phyloP scores from a whole-genome alignment of 768 basidiomycete genomes.

The Leucosporidium scottii region DNA sequence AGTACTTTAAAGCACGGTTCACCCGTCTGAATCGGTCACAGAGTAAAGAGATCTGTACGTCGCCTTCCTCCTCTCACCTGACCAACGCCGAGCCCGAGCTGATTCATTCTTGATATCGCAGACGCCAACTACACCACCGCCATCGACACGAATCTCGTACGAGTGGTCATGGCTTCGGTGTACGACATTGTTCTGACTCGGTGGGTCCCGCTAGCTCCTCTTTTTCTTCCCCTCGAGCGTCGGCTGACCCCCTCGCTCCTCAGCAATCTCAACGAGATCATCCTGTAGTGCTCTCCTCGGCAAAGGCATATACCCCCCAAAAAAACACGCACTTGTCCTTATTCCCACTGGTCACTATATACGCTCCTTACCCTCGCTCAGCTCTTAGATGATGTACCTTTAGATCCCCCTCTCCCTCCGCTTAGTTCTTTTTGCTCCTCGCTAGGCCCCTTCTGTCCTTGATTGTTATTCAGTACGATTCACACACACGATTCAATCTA shows the following conservation, averaged over 20 bases:
- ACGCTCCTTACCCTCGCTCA: background rate
- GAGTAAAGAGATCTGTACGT: conserved; percentile 35
- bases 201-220: background rate
- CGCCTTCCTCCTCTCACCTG: background rate
- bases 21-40: conserved; percentile 85
- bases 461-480: too few species aligned
- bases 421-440: too few species aligned
- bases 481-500: too few species aligned
- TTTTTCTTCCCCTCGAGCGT: background rate
- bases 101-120: background rate
- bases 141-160: conserved; percentile 34
- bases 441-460: too few species aligned
- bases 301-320: too few species aligned
- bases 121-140: conserved; percentile 34
- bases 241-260: too few species aligned
- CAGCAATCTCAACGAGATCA: background rate
- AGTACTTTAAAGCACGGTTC: conserved; percentile 69
- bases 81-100: background rate
- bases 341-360: background rate
- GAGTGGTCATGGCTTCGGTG: background rate
- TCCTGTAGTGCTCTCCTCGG: background rate
- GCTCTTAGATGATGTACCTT: too few species aligned
- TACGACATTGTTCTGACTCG: conserved; percentile 19
- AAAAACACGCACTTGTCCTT: background rate
- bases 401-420: too few species aligned